phyloP scores from a whole-genome alignment of 192 early-diverging fungal species.

The Paraglomus brasilianum region DNA sequence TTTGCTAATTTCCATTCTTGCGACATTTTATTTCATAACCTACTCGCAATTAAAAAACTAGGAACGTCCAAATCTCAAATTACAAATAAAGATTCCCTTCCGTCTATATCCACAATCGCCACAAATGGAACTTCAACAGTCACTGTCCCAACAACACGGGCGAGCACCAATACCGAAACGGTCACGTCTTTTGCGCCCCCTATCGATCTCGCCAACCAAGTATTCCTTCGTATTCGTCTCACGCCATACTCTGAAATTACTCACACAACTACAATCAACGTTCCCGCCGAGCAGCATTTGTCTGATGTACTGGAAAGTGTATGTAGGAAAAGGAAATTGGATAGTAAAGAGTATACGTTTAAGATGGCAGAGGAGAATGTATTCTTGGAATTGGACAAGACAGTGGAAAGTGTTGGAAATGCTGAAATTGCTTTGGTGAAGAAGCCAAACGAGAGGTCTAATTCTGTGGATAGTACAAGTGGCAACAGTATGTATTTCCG shows the following conservation, averaged over 20 bases:
- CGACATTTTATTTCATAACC: too few species aligned
- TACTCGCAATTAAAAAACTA: too few species aligned
- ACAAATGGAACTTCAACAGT: constrained; percentile 2
- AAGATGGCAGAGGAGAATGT: constrained; percentile 75
- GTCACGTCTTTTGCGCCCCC: not conserved
- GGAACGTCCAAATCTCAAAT: too few species aligned
- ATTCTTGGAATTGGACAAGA: constrained; percentile 77
- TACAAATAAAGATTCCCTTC: too few species aligned
- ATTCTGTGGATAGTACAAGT: not conserved
- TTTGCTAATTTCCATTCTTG: too few species aligned
- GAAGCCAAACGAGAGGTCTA: constrained; percentile 44
- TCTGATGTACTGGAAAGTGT: constrained; percentile 80
- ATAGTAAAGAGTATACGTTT: constrained; percentile 82
- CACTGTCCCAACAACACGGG: not conserved
- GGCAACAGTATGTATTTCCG: not conserved
- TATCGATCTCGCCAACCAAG: constrained; percentile 41
- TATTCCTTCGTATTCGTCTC: constrained; percentile 55
- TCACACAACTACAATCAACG: constrained; percentile 86
- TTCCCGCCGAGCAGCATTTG: constrained; percentile 69
- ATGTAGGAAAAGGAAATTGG: constrained; percentile 85
- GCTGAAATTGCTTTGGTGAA: constrained; percentile 76
- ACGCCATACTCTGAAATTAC: constrained; percentile 68
- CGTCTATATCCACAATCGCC: not conserved
- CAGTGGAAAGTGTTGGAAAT: constrained; percentile 62
- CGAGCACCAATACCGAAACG: not conserved